A percentile compares a stretch with the other conserved stretches of the same genome.
Evolutionary conservation across 2,329 filamentous ascomycete species (phyloP).

Genomic region (Trichoderma koningiopsis): DNA sequence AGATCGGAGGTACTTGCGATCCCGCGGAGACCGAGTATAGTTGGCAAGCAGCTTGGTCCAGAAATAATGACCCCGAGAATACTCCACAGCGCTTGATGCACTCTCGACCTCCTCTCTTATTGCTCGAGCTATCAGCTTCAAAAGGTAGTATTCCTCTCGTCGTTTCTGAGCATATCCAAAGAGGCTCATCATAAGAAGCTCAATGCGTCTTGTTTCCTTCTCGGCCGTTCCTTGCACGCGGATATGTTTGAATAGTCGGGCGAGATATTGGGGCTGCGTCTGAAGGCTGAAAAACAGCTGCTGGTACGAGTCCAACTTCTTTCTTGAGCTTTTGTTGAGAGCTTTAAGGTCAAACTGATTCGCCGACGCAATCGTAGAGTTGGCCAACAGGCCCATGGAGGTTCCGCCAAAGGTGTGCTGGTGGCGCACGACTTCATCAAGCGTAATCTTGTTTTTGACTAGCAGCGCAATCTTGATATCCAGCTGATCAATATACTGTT

Average conservation of each 20-base stretch:
- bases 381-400: constrained; percentile 80
- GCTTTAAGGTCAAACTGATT: constrained; percentile 97
- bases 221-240: constrained; percentile 83
- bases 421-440: constrained; percentile 96
- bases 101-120: constrained; percentile 83
- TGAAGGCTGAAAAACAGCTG: constrained; percentile 97
- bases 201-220: constrained; percentile 89
- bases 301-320: constrained; percentile 95
- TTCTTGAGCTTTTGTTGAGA: constrained; percentile 92
- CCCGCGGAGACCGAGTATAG: constrained; percentile 87
- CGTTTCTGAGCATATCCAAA: constrained; percentile 98
- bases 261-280: constrained; percentile 93
- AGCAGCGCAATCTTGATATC: constrained; percentile 98
- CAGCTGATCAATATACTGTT: constrained; percentile 97
- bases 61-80: constrained; percentile 86
- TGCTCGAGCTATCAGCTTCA: constrained; percentile 83
- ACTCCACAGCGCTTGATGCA: constrained; percentile 76
- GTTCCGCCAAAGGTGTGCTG: constrained; percentile 95
- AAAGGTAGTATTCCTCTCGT: constrained; percentile 92
- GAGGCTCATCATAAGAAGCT: constrained; percentile 91
- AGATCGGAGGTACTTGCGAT: constrained; percentile 89
- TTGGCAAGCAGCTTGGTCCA: constrained; percentile 84
- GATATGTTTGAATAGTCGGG: constrained; percentile 80
- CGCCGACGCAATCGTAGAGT: constrained; percentile 82
- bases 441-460: constrained; percentile 98